These are phyloP conservation scores for Arachnomyces sp. DNA, from an alignment of 2,329 filamentous ascomycete species.

Conservation along the genomic window DNA sequence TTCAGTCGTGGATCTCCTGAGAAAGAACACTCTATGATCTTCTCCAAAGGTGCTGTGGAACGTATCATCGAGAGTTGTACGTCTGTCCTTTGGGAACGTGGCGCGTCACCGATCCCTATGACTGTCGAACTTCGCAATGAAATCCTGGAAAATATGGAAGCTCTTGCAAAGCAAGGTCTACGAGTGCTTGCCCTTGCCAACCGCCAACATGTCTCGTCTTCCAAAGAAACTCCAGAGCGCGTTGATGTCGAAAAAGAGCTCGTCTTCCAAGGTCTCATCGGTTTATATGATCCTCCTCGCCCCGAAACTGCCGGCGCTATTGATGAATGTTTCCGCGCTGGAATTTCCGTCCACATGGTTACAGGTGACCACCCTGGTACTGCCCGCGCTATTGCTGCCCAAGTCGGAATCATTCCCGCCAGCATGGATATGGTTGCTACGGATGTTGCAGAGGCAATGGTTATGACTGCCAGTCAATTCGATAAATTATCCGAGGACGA, in stretches of 20 bases:
- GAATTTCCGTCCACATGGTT: constrained; percentile 74
- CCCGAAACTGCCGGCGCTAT: constrained; percentile 69
- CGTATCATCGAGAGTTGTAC: constrained; percentile 57
- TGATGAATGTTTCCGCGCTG: constrained; percentile 59
- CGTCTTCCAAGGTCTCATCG: constrained; percentile 69
- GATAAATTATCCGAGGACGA: constrained; percentile 67
- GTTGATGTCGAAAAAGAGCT: constrained; percentile 58
- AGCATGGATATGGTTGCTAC: constrained; percentile 53
- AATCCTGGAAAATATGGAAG: constrained; percentile 61
- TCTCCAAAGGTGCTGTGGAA: constrained; percentile 46
- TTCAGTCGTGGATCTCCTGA: constrained; percentile 33
- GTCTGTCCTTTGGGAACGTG: constrained; percentile 38
- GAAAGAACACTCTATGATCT: constrained; percentile 26
- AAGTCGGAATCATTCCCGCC: constrained; percentile 67
- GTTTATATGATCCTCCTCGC: constrained; percentile 79
- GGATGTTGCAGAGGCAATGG: constrained; percentile 57
- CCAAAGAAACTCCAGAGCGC: constrained; percentile 38
- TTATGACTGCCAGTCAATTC: constrained; percentile 69
- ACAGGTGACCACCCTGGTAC: constrained; percentile 76
- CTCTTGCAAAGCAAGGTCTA: constrained; percentile 56
- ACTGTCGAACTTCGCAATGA: constrained; percentile 46
- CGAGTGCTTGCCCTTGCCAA: constrained; percentile 61
- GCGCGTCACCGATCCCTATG: constrained; percentile 36
- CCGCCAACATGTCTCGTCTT: constrained; percentile 23
- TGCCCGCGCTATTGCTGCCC: constrained; percentile 65